phyloP scores from a whole-genome alignment of 2,329 filamentous ascomycete species.

The Corinectria fuckeliana region DNA sequence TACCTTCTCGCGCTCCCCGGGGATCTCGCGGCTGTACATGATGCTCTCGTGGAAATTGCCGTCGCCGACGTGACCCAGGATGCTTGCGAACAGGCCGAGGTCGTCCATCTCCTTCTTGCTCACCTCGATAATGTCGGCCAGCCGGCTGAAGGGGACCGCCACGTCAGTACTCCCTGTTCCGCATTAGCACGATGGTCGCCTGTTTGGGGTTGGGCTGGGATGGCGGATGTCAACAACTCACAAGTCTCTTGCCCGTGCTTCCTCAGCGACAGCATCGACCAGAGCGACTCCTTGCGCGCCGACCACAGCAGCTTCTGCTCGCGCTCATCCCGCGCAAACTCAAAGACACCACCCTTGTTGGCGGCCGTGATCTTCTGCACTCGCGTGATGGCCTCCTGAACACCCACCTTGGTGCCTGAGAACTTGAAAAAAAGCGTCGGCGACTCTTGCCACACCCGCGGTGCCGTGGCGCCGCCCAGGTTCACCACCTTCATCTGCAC shows the following conservation, averaged over 20 bases:
- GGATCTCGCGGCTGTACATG: slow-evolving; percentile 78
- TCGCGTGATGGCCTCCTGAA: slow-evolving; percentile 75
- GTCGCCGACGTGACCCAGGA: slow-evolving; percentile 89
- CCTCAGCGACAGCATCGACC: slow-evolving; percentile 77
- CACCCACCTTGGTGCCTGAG: slow-evolving; percentile 77
- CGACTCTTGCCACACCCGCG: slow-evolving; percentile 73
- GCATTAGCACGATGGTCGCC: too few relatives aligned
- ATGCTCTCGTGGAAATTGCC: slow-evolving; percentile 96
- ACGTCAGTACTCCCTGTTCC: slow-evolving; percentile 78
- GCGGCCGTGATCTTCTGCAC: slow-evolving; percentile 71
- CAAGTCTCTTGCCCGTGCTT: slow-evolving; percentile 73
- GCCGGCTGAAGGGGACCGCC: slow-evolving; percentile 77
- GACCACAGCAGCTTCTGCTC: slow-evolving; percentile 82
- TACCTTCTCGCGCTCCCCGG: slow-evolving; percentile 75
- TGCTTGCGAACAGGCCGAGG: slow-evolving; percentile 83
- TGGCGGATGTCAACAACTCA: slow-evolving; percentile 51
- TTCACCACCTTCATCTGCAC: slow-evolving; percentile 88
- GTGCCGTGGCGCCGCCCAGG: slow-evolving; percentile 71
- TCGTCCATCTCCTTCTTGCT: slow-evolving; percentile 90
- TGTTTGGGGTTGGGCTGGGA: not conserved
- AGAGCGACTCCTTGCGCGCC: slow-evolving; percentile 82
- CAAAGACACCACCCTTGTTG: slow-evolving; percentile 71
- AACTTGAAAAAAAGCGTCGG: slow-evolving; percentile 89
- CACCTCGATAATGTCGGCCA: slow-evolving; percentile 79
- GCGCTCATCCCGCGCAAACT: slow-evolving; percentile 74